Conservation (phyloP, 108 stramenopile genomes). For the Nitzschia sp. region DNA sequence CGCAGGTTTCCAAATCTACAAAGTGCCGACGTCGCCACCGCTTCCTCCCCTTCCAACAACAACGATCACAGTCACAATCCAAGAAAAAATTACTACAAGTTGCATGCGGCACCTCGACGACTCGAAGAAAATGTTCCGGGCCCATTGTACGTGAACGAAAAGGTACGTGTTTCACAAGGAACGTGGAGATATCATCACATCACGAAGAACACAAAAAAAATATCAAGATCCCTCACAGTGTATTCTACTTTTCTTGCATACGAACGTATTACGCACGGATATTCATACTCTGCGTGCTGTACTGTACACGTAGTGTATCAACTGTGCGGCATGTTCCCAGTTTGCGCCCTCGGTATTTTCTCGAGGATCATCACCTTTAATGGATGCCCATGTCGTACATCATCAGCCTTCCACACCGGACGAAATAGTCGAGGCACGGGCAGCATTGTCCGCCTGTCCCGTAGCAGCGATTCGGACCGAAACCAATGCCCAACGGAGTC, state of each 20-base stretch:
- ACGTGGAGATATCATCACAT: too few species aligned
- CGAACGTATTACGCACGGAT: too few species aligned
- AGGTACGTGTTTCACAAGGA: slow-evolving; percentile 4
- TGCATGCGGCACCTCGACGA: slow-evolving; percentile 45
- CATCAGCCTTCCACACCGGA: slow-evolving; percentile 39
- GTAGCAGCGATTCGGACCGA: slow-evolving; percentile 73
- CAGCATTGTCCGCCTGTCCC: slow-evolving; percentile 69
- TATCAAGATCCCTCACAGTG: too few species aligned
- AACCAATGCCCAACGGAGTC: slow-evolving; percentile 33
- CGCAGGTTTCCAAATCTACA: too few species aligned
- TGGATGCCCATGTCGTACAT: slow-evolving; percentile 46
- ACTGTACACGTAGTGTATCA: slow-evolving; percentile 66
- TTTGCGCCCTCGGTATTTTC: slow-evolving; percentile 61
- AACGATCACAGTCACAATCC: too few species aligned
- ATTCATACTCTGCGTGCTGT: too few species aligned
- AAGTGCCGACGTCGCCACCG: too few species aligned
- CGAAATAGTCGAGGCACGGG: slow-evolving; percentile 57
- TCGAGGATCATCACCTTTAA: slow-evolving; percentile 19
- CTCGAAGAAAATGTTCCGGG: slow-evolving; percentile 59
- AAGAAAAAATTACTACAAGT: too few species aligned
- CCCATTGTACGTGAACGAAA: slow-evolving; percentile 67
- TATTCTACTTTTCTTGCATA: too few species aligned
- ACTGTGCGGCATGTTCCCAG: slow-evolving; percentile 63
- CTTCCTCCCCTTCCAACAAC: too few species aligned
- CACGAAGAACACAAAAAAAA: too few species aligned